phyloP scores from a whole-genome alignment of 176 grass and related monocot genomes.

The Zizania latifolia region DNA sequence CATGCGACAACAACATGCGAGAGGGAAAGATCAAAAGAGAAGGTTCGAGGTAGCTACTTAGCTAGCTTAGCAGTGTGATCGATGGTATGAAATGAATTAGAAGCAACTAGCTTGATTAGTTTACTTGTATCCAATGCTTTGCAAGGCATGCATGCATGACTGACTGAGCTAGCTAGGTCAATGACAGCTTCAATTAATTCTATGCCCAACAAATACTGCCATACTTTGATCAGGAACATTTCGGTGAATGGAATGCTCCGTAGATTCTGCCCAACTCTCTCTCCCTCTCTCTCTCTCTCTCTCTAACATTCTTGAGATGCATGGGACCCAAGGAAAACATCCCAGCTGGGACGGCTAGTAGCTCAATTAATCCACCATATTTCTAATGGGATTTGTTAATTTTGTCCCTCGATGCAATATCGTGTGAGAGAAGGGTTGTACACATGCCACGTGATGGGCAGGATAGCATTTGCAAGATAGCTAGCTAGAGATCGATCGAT shows the following conservation, averaged over 20 bases:
- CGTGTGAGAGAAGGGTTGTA: background rate
- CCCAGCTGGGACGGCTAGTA: constrained; percentile 23
- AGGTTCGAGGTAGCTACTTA: background rate
- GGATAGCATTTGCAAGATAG: background rate
- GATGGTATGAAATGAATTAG: background rate
- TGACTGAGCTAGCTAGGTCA: constrained; percentile 35
- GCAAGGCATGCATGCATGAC: background rate
- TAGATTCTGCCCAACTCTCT: constrained; percentile 65
- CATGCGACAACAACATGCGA: constrained; percentile 13
- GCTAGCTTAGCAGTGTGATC: background rate
- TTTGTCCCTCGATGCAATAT: constrained; percentile 1
- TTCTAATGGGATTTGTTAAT: background rate
- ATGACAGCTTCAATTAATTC: constrained; percentile 54
- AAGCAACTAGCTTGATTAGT: background rate
- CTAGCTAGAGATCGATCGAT: background rate
- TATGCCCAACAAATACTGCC: constrained; percentile 30
- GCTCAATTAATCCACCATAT: constrained; percentile 46
- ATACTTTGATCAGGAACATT: constrained; percentile 54
- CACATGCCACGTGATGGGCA: background rate
- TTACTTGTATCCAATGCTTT: constrained; percentile 33
- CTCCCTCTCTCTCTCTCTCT: background rate
- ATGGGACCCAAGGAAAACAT: constrained; percentile 47
- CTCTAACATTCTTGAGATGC: constrained; percentile 41
- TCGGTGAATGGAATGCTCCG: constrained; percentile 90
- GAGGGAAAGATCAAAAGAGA: background rate